Conservation (phyloP, 73 alveolate genomes). For the Tetrahymena thermophila region DNA sequence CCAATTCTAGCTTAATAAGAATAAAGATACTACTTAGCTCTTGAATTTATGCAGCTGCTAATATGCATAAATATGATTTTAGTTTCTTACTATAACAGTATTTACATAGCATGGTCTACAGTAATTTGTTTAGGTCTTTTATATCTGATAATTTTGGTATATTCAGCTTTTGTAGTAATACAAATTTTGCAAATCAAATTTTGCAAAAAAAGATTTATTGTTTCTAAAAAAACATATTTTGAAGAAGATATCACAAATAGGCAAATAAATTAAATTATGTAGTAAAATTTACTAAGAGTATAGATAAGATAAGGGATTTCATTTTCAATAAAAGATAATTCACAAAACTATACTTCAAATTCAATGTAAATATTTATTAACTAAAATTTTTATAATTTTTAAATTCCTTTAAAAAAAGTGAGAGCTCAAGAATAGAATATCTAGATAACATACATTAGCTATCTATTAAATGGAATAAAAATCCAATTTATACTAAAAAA, state of each 20-base stretch:
- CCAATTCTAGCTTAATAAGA: not conserved
- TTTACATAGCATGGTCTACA: not conserved
- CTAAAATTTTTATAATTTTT: too few species aligned
- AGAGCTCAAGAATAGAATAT: not conserved
- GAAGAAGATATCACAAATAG: not conserved
- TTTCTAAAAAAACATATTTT: not conserved
- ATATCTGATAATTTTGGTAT: too few species aligned
- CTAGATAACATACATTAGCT: not conserved
- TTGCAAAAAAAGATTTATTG: not conserved
- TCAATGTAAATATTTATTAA: not conserved
- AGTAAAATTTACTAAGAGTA: too few species aligned
- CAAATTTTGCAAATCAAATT: too few species aligned
- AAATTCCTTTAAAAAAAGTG: too few species aligned
- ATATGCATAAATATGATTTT: too few species aligned
- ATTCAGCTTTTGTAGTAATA: not conserved
- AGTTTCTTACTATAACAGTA: too few species aligned
- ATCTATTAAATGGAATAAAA: not conserved
- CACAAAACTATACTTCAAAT: not conserved
- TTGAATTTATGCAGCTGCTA: not conserved
- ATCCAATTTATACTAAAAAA: not conserved
- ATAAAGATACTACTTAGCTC: not conserved
- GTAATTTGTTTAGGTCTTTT: not conserved
- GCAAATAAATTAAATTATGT: too few species aligned
- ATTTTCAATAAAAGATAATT: not conserved
- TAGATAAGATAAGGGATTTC: not conserved